Evolutionary conservation across 2,329 filamentous ascomycete genomes (phyloP), one percentile per base, ranked within the genome.

Genomic region (Zasmidium citrigriseum): DNA sequence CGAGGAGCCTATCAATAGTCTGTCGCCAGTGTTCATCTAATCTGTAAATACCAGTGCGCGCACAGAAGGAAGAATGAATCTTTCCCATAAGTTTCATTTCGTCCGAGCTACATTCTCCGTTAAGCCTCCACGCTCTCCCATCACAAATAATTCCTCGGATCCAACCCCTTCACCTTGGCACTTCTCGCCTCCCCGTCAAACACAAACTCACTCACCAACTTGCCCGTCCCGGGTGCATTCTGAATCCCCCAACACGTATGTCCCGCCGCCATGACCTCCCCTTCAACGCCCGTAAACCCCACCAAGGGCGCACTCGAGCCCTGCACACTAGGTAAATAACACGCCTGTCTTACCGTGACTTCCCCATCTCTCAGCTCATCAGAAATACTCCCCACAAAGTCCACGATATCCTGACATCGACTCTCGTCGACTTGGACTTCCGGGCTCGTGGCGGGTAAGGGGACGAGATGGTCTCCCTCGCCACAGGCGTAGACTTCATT

Each of bases 241-340:
- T 98, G 93, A 21, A 99, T 96, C 0, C 95, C 95, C 95, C 95
- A 99, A 77, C 93, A 98, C 1, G 92, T 96, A 78, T 99, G 95
- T 0, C 95, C 95, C 0, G 91, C 84, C 0, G 95, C 95, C 59
- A 98, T 80, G 73, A 89, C 88, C 46, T 98, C 69, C 0, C 93
- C 92, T 5, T 86, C 83, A 0, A 88, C 85, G 1, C 83, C 83
- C 7, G 92, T 93, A 54, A 82, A 78, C 0, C 95, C 95, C 22
- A 98, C 83, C 51, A 98, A 75, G 4, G 95, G 93, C 0, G 85
- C 86, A n/a, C 87, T 85, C 53, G 73, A 74, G 11, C 76, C 73
- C 55, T 72, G 76, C 59, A 93, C 89, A 64, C 88, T 89, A 0
- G 95, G 95, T 51, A 99, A 79, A 75, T 99, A 99, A 76, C 95